phyloP scores from a whole-genome alignment of 1,284 basidiomycete genomes.

The Melampsora occidentalis region DNA sequence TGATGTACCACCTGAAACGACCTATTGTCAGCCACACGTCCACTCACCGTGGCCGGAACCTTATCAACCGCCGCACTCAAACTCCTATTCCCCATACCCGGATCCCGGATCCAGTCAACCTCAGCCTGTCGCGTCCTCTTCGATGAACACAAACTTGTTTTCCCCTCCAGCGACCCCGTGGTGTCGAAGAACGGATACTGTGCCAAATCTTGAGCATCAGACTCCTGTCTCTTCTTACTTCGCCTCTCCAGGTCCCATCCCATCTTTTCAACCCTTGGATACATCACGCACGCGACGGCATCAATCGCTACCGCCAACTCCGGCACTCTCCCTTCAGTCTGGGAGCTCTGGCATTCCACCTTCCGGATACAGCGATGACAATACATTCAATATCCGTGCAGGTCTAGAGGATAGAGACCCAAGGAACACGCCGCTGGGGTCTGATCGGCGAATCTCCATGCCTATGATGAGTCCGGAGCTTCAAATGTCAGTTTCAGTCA shows the following conservation, averaged over 20 bases:
- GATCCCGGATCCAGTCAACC: neutral
- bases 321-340: slow-evolving; percentile 11
- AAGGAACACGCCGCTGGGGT: neutral
- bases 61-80: neutral
- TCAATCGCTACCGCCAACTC: slow-evolving; percentile 33
- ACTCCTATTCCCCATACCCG: slow-evolving; percentile 2
- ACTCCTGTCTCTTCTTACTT: slow-evolving; percentile 6
- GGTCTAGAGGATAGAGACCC: neutral
- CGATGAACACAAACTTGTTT: slow-evolving; percentile 19
- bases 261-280: slow-evolving; percentile 1
- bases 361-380: too few relatives aligned
- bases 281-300: neutral
- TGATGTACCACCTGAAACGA: neutral
- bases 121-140: neutral
- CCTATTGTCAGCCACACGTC: neutral
- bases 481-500: neutral
- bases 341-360: neutral
- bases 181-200: slow-evolving; percentile 6
- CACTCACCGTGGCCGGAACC: neutral
- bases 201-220: slow-evolving; percentile 12
- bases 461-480: neutral
- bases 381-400: too few relatives aligned
- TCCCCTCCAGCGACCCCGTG: slow-evolving; percentile 41
- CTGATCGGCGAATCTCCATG: neutral
- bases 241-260: slow-evolving; percentile 9